Evolutionary conservation across 192 early-diverging fungal genomes (phyloP), one percentile per base, ranked within the genome.

Genomic region (Chytriomyces confervae): DNA sequence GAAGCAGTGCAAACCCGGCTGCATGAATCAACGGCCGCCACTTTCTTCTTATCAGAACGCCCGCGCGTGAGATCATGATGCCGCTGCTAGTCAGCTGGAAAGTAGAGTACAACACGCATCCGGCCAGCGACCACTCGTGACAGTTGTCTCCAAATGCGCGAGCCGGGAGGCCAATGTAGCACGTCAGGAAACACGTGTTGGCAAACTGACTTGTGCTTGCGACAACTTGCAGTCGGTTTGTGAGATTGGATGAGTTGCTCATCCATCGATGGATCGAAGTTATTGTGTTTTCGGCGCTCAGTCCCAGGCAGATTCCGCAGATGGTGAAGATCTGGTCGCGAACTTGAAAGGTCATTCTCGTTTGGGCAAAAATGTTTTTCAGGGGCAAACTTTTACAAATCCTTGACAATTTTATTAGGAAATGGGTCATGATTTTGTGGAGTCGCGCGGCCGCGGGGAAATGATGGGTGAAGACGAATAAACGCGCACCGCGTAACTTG

Each of bases 271-370:
- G 16, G 16, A 57, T 20, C 1, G 16, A 57, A 20, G 20, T 20
- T 2, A 57, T 57, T 20, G 53, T 57, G 53, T 57, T 57, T 5
- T 57, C 16, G 16, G 53, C 53, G 53, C 53, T 57, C 16, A 57
- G 53, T 57, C 13, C 53, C 16, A 20, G 13, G 53, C 13, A 57
- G 20, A 57, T 20, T 20, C 53, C 53, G 53, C 53, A 57, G 0
- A 57, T 57, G 53, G 20, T n/a, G 20, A 57, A 57, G 53, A 57
- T 57, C 20, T 57, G 53, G 53, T 57, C 53, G 20, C 53, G 53
- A 3, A 57, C 53, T n/a, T 13, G 16, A 5, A 57, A 57, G 20
- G 16, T 57, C 53, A 57, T 57, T 20, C 13, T 57, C 3, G 53
- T n/a, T n/a, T 57, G 51, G 51, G n/a, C n/a, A 57, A 27, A 27